Percentiles rank a stretch among this genome's conserved stretches.
phyloP scores from a whole-genome alignment of 257 asterid genomes.

The Solanum clarkiae region DNA sequence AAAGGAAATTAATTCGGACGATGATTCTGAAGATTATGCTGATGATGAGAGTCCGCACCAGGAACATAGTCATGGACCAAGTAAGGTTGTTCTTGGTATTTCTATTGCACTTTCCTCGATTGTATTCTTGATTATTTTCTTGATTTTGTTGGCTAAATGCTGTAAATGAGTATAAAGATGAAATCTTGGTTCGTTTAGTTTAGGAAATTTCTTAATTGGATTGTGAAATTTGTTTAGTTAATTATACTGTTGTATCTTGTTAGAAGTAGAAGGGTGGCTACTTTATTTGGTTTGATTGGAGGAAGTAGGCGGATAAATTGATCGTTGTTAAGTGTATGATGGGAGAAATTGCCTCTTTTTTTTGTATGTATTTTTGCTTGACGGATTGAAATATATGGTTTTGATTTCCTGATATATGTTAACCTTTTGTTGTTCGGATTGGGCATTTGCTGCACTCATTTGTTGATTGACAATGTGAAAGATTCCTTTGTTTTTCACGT shows the following conservation, averaged over 20 bases:
- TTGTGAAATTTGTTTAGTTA: neutral
- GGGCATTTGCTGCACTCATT: neutral
- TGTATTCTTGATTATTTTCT: slow-evolving; percentile 78
- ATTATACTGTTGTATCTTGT: neutral
- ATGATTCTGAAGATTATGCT: slow-evolving; percentile 10
- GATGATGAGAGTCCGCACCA: slow-evolving; percentile 13
- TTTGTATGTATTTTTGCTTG: neutral
- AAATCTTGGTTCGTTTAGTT: neutral
- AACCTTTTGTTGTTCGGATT: neutral
- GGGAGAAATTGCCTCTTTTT: neutral
- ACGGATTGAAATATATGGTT: neutral
- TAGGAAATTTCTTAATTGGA: neutral
- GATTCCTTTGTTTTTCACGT: neutral
- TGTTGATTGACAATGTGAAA: neutral
- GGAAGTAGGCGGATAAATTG: neutral
- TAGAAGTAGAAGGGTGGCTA: neutral
- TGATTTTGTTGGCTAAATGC: slow-evolving; percentile 66
- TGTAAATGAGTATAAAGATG: slow-evolving; percentile 43
- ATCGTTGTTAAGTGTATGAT: neutral
- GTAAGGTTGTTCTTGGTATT: slow-evolving; percentile 88
- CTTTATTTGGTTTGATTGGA: neutral
- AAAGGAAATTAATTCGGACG: slow-evolving; percentile 28
- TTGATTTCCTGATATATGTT: neutral
- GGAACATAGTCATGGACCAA: slow-evolving; percentile 50
- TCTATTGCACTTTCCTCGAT: slow-evolving; percentile 85